These are phyloP conservation scores for Babesia microti DNA, from an alignment of 169 alveolate species.

Conservation along the genomic window DNA sequence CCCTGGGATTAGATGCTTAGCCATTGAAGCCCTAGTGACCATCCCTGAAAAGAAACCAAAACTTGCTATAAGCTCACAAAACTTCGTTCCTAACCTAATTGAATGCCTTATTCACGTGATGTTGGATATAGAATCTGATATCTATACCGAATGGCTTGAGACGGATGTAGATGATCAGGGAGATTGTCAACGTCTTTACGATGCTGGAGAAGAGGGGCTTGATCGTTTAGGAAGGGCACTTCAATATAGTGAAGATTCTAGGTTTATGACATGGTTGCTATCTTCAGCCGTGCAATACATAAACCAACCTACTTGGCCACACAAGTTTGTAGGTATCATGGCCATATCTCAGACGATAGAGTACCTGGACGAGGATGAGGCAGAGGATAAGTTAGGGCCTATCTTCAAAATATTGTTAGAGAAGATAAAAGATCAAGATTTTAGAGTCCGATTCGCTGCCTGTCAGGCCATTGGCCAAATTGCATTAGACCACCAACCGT, in stretches of 20 bases:
- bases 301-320: slow-evolving; percentile 68
- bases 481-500: slow-evolving; percentile 80
- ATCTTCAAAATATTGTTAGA: slow-evolving; percentile 63
- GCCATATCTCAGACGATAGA: slow-evolving; percentile 75
- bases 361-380: slow-evolving; percentile 71
- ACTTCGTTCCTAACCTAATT: slow-evolving; percentile 55
- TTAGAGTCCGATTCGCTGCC: slow-evolving; percentile 81
- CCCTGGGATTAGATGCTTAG: slow-evolving; percentile 49
- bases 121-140: slow-evolving; percentile 70
- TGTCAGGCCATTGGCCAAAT: slow-evolving; percentile 83
- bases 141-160: slow-evolving; percentile 68
- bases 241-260: slow-evolving; percentile 56
- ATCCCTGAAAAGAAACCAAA: slow-evolving; percentile 60
- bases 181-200: slow-evolving; percentile 66
- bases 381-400: slow-evolving; percentile 64
- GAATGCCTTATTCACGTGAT: slow-evolving; percentile 54
- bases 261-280: slow-evolving; percentile 59
- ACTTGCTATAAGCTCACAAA: slow-evolving; percentile 57
- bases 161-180: slow-evolving; percentile 65
- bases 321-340: slow-evolving; percentile 73
- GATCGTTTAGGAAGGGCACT: slow-evolving; percentile 71
- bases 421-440: slow-evolving; percentile 66
- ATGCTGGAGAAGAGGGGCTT: slow-evolving; percentile 71
- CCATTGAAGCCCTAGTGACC: slow-evolving; percentile 58
- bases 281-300: slow-evolving; percentile 61